Conservation (phyloP, 1,139 yeast species). For the Diutina siamensis region DNA sequence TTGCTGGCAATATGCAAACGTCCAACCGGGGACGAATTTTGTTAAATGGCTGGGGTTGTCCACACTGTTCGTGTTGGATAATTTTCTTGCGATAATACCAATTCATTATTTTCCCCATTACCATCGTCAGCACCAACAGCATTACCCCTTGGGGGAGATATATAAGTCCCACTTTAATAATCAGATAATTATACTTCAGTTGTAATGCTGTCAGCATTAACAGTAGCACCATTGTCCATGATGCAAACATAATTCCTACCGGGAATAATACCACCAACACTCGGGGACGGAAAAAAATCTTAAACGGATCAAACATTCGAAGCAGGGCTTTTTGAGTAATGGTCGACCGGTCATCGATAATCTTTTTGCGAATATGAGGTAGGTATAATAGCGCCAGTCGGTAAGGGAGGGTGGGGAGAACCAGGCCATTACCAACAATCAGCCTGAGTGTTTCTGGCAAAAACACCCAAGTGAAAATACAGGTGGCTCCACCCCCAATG, state of each 20-base stretch:
- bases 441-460: constrained; percentile 67
- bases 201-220: constrained; percentile 23
- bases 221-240: constrained; percentile 27
- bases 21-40: constrained; percentile 18
- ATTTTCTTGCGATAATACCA: constrained; percentile 18
- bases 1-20: constrained; percentile 17
- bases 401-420: constrained; percentile 17
- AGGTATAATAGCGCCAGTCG: constrained; percentile 16
- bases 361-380: constrained; percentile 15
- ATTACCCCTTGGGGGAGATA: constrained; percentile 29
- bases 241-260: constrained; percentile 24
- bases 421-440: constrained; percentile 45
- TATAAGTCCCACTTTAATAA: constrained; percentile 26
- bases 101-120: constrained; percentile 20
- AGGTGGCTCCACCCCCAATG: constrained; percentile 39
- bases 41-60: constrained; percentile 17
- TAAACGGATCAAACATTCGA: constrained; percentile 20
- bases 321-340: constrained; percentile 13
- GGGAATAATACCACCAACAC: constrained; percentile 20
- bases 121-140: constrained; percentile 20
- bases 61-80: constrained; percentile 9
- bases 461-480: constrained; percentile 23
- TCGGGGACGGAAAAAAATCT: constrained; percentile 16
- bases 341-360: constrained; percentile 20
- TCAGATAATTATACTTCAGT: constrained; percentile 20